A percentile compares a stretch with the other conserved stretches of the same genome.
Evolutionary conservation across 2,329 filamentous ascomycete genomes (phyloP).

Genomic region (Fonsecaea nubica): DNA sequence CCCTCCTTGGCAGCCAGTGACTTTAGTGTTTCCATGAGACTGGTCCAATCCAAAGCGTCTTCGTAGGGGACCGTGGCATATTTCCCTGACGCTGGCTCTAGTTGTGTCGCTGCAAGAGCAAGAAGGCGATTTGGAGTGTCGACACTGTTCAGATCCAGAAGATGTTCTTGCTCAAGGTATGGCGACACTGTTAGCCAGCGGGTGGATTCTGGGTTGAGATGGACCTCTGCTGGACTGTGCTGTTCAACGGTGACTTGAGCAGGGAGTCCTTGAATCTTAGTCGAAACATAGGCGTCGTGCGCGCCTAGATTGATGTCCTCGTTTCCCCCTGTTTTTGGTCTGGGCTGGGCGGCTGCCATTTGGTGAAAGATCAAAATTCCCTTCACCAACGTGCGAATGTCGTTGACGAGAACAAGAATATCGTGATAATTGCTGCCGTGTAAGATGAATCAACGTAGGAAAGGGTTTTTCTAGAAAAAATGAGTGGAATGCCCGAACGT

Average conservation of each 20-base stretch:
- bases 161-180: conserved; percentile 73
- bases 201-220: neutral
- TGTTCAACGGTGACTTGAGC: conserved; percentile 7
- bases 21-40: conserved; percentile 64
- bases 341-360: conserved; percentile 16
- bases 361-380: neutral
- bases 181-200: conserved; percentile 70
- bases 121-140: conserved; percentile 71
- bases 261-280: neutral
- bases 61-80: conserved; percentile 79
- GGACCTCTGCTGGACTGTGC: neutral
- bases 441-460: neutral
- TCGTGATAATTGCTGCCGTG: neutral
- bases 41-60: conserved; percentile 78
- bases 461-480: neutral
- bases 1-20: conserved; percentile 57
- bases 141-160: conserved; percentile 73
- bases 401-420: neutral
- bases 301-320: neutral
- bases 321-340: neutral
- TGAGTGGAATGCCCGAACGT: neutral
- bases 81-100: conserved; percentile 68
- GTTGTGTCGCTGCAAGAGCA: conserved; percentile 70
- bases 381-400: neutral
- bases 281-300: neutral